Base-by-base conservation (phyloP, 2,329 filamentous ascomycete species). In the Trichophyton verrucosum region DNA sequence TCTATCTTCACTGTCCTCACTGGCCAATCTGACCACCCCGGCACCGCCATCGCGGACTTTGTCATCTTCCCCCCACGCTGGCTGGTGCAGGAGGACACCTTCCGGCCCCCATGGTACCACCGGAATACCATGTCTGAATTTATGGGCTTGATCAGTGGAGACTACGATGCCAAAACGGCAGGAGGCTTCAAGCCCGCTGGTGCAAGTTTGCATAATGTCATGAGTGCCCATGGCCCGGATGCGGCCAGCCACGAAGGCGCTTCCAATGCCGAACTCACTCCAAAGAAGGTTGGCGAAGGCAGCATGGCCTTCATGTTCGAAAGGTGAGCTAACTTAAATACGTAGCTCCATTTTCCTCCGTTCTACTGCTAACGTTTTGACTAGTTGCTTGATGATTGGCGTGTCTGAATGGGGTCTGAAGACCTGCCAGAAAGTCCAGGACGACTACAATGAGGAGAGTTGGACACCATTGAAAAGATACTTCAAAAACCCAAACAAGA, bases 371-470 rank as follows among this genome's bases (percentile, higher is more conserved):
- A 17, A 38, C 42, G 22, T 40, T 33, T 53, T 46, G 6, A 64
- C 33, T 67, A 80, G 81, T 67, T 81, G 78, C 65, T 71, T 86
- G 59, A 87, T 88, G 84, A 81, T 88, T 27, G 86, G 86, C 2
- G 85, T 88, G 24, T 87, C 86, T 1, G 85, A 87, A 64, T 89
- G 86, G 86, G 86, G 85, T 1, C 71, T 88, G 64, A 86, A 83
- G 72, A 82, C 82, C 64, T 92, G 85, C 69, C 74, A 79, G 68
- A 88, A 88, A 73, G 81, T 88, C 46, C 86, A 88, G 75, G 79
- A 83, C 65, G 82, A 82, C 61, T 95, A 94, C 69, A 91, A 84
- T 70, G 83, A 85, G 61, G 87, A 95, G 77, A 91, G 88, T 71
- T 96, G 90, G 90, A 84, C 79, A 30, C 81, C 81, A 0, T 75